phyloP scores from a whole-genome alignment of 495 filamentous ascomycete genomes.

The Penicillium silybi region DNA sequence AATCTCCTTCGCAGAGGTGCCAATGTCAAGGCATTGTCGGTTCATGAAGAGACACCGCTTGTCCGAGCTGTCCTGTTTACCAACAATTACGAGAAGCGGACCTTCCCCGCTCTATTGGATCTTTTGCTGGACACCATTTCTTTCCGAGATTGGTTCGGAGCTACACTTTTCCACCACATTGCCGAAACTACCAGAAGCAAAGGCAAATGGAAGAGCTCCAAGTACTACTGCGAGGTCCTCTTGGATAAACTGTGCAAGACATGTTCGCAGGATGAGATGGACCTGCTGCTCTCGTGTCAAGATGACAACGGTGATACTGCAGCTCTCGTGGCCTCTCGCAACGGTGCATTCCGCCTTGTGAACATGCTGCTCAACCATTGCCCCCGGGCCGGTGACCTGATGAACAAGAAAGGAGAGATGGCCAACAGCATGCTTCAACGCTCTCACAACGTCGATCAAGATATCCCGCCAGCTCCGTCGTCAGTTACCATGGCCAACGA shows the following conservation, averaged over 20 bases:
- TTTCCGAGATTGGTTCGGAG: conserved; percentile 67
- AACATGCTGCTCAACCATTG: conserved; percentile 48
- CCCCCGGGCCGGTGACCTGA: conserved; percentile 71
- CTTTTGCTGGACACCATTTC: conserved; percentile 73
- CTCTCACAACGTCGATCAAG: conserved; percentile 28
- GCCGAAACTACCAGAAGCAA: conserved; percentile 75
- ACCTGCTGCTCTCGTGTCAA: conserved; percentile 64
- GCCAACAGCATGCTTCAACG: conserved; percentile 66
- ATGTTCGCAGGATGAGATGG: conserved; percentile 62
- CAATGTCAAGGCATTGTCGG: conserved; percentile 57
- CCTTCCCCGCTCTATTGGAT: conserved; percentile 76
- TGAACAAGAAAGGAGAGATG: conserved; percentile 72
- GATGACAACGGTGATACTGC: conserved; percentile 87
- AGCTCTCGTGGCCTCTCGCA: conserved; percentile 77
- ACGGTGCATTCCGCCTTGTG: conserved; percentile 46
- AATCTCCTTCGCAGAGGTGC: conserved; percentile 76
- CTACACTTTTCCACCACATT: conserved; percentile 90
- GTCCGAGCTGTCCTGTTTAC: conserved; percentile 95
- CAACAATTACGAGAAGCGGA: conserved; percentile 88
- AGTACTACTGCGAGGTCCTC: conserved; percentile 90
- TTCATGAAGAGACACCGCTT: conserved; percentile 85
- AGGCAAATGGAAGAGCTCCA: conserved; percentile 74
- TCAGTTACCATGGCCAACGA: conserved; percentile 45
- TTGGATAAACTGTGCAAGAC: conserved; percentile 75
- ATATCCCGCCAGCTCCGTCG: conserved; percentile 39